Evolutionary conservation across 2,329 filamentous ascomycete species (phyloP), one percentile per base, ranked within the genome.

Genomic region (Elsinoe australis): DNA sequence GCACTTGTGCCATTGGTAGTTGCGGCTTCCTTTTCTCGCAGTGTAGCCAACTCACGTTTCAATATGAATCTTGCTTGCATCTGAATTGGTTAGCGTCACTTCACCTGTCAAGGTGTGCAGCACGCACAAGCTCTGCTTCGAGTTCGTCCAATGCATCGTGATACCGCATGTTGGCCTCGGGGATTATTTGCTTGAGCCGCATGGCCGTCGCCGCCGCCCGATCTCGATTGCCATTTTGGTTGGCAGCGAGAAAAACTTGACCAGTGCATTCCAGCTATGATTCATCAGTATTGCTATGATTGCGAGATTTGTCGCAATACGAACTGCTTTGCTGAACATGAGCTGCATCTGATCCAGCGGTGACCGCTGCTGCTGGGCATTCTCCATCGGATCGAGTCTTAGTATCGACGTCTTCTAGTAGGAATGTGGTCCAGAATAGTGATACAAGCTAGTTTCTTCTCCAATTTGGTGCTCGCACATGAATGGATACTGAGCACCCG

Each of bases 61-160:
- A 67, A 58, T 5, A 66, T 60, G 7, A 53, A 46, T 44, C 59
- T 54, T 10, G 63, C 61, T 12, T 56, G 41, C 54, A 60, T 58
- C 61, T 65, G 26, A 5, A 7, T 32, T 8, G 5, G 34, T 51
- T 38, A 53, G 39, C 15, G 3, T 26, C 21, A 8, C 21, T 35
- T 19, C 28, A 45, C 7, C 24, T 14, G 14, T 8, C 28, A 29
- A 31, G 31, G 39, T 34, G 15, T 28, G 5, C 15, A 24, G 1
- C 1, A 54, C 64, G 18, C 55, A 68, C 65, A 32, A 75, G 57
- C 47, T 74, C 66, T 35, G 64, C 63, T 54, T 74, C 71, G 10
- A 76, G 63, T 50, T 69, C 63, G 58, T 76, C 72, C n/a, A 75
- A 66, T n/a, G 69, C 67, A 38, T 71, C 64, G 54, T 76, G 70